Evolutionary conservation across 805 yeast species (phyloP).

Genomic region (Saccharomycopsis amapae): DNA sequence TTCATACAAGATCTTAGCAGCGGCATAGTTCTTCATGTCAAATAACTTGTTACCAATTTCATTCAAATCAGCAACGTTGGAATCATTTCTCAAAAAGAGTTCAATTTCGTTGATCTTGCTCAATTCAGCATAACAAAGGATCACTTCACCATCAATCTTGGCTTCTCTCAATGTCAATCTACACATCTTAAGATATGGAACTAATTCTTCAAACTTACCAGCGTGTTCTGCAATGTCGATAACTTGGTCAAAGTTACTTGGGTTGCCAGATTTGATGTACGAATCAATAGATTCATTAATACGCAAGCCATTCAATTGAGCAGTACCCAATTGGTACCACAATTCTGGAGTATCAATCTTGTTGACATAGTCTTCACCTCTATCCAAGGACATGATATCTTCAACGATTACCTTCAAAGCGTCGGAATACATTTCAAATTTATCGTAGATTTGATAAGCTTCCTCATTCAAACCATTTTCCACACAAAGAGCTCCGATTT

Average conservation of each 20-base stretch:
- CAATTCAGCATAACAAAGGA: constrained; percentile 78
- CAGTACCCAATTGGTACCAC: constrained; percentile 94
- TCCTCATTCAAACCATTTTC: constrained; percentile 87
- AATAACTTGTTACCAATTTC: constrained; percentile 86
- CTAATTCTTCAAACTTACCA: constrained; percentile 90
- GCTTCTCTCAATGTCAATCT: constrained; percentile 89
- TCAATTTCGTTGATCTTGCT: constrained; percentile 75
- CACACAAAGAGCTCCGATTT: constrained; percentile 87
- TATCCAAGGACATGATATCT: constrained; percentile 86
- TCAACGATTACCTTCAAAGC: constrained; percentile 91
- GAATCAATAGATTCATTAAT: constrained; percentile 88
- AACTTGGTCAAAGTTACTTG: constrained; percentile 82
- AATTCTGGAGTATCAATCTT: constrained; percentile 77
- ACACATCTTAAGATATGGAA: constrained; percentile 84
- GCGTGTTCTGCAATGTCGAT: constrained; percentile 94
- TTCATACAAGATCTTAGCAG: constrained; percentile 82
- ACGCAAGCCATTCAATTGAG: constrained; percentile 90
- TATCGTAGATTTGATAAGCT: constrained; percentile 87
- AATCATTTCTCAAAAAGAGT: constrained; percentile 61
- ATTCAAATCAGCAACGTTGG: constrained; percentile 92
- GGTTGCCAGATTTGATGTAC: constrained; percentile 86
- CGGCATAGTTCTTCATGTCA: constrained; percentile 75
- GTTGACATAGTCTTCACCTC: constrained; percentile 91
- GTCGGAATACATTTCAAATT: constrained; percentile 64
- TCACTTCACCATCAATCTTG: constrained; percentile 83